phyloP scores from a whole-genome alignment of 331 rosid species.

The Telfairia occidentalis region DNA sequence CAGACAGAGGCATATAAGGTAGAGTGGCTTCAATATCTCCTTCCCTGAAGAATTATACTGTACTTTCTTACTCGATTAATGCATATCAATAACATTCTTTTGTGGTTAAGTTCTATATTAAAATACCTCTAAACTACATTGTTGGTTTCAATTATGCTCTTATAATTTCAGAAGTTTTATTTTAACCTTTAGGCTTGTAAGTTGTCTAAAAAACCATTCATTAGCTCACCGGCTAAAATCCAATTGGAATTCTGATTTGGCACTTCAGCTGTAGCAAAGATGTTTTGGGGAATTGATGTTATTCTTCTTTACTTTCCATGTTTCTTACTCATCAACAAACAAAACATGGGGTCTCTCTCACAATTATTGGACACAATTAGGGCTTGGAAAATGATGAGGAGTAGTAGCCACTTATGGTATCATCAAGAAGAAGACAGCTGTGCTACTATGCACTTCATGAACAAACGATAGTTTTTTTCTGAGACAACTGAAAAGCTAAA shows the following conservation, averaged over 20 bases:
- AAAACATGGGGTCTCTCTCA: no score
- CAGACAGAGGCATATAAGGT: slow-evolving; percentile 17
- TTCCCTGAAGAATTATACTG: no score
- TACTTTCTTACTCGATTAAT: background rate
- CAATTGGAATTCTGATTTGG: background rate
- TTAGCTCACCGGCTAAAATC: no score
- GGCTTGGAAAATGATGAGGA: background rate
- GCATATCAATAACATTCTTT: background rate
- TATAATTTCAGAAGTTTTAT: no score
- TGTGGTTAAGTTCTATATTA: background rate
- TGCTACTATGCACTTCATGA: background rate
- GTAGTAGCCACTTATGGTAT: background rate
- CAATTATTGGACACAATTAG: no score
- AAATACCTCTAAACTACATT: background rate
- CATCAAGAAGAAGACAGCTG: background rate
- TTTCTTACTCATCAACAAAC: no score
- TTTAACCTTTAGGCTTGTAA: no score
- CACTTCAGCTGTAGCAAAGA: background rate
- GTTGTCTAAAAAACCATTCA: no score
- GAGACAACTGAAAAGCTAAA: background rate
- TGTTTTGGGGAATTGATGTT: no score
- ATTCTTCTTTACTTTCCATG: no score
- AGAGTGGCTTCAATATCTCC: background rate
- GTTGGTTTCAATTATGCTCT: background rate
- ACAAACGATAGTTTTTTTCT: background rate